Conservation (phyloP, 345 rosid genomes). For the Moricandia arvensis region DNA sequence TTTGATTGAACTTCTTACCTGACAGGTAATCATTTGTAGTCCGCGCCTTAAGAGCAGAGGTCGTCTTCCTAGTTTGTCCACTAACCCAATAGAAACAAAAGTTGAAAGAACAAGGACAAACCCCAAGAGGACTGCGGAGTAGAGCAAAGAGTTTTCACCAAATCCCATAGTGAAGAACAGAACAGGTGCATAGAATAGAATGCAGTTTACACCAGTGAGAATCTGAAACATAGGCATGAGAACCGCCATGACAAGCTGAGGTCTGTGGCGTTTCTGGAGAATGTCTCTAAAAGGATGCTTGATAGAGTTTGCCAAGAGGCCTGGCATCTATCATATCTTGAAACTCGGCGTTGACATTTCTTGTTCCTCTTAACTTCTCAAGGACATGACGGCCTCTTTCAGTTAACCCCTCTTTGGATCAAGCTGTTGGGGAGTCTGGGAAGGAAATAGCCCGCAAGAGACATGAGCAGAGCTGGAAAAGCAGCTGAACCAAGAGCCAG, state of each 20-base stretch:
- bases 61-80: slow-evolving; percentile 69
- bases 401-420: slow-evolving; percentile 57
- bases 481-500: slow-evolving; percentile 81
- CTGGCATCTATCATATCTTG: slow-evolving; percentile 79
- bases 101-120: slow-evolving; percentile 72
- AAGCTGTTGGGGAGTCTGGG: slow-evolving; percentile 84
- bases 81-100: slow-evolving; percentile 65
- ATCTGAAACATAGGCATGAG: slow-evolving; percentile 78
- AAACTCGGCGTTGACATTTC: slow-evolving; percentile 59
- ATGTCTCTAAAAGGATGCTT: slow-evolving; percentile 72
- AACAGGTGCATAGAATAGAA: slow-evolving; percentile 82
- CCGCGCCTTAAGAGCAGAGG: slow-evolving; percentile 74
- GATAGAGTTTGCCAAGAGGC: slow-evolving; percentile 68
- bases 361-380: slow-evolving; percentile 69
- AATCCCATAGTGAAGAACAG: slow-evolving; percentile 83
- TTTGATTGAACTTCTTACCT: slow-evolving; percentile 44
- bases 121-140: slow-evolving; percentile 74
- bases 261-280: slow-evolving; percentile 63
- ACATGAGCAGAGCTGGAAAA: slow-evolving; percentile 64
- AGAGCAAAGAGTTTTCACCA: slow-evolving; percentile 59
- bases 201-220: slow-evolving; percentile 72
- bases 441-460: slow-evolving; percentile 62
- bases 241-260: slow-evolving; percentile 74
- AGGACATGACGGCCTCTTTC: slow-evolving; percentile 57
- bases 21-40: slow-evolving; percentile 67